Base-by-base conservation (phyloP, 768 basidiomycete species). In the Lyophyllum atratum region DNA sequence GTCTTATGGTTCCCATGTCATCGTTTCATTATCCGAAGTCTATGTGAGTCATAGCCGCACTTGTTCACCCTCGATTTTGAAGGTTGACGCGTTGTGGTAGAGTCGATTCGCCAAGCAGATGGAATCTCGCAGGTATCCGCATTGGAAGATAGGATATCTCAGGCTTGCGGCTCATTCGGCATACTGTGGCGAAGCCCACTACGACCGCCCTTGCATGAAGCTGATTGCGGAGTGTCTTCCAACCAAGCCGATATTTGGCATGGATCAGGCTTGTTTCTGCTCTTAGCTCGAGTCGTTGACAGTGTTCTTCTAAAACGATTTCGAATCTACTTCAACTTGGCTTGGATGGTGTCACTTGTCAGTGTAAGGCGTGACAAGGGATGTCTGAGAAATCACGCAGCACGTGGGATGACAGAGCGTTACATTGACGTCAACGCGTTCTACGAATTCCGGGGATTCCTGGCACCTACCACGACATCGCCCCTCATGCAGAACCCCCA, bases 401-500 rank as follows among this genome's bases (percentile, higher is more conserved):
- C n/a, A n/a, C n/a, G n/a, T n/a, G n/a, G n/a, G n/a, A n/a, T n/a
- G n/a, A n/a, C n/a, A n/a, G n/a, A n/a, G n/a, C n/a, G n/a, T n/a
- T n/a, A n/a, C n/a, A n/a, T n/a, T n/a, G n/a, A n/a, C n/a, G n/a
- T n/a, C n/a, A n/a, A n/a, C n/a, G n/a, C 29, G 11, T 31, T 11
- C 6, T 31, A 11, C 24, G 21, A 21, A 22, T 8, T 34, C 26
- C 12, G 37, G 11, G 24, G 46, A 17, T 49, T 6, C 4, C 26
- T 11, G 22, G 19, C 48, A 29, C 22, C 21, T 10, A 1, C 21
- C 19, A 46, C 49, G 48, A n/a, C 19, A 42, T 51, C 60, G 29
- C 53, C 58, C 60, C 64, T 39, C 67, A 87, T 87, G 85, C 79
- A 88, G 55, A 72, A 84, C 53, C 87, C 86, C 0, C 73, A 65